These are phyloP conservation scores for Leccinum fallax DNA, from an alignment of 1,284 basidiomycete genomes.

Conservation along the genomic window DNA sequence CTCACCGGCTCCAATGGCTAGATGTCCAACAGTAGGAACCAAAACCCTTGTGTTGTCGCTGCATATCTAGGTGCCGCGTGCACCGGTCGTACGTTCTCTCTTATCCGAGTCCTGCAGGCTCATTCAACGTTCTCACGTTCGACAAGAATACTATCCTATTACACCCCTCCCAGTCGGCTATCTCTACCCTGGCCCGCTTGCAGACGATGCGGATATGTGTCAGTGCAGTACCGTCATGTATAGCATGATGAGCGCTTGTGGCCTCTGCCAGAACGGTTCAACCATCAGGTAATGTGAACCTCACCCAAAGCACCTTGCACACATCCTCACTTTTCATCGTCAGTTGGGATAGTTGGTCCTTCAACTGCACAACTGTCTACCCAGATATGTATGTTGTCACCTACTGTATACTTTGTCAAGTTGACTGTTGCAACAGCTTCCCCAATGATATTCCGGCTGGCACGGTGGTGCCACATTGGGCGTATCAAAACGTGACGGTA, in stretches of 20 bases:
- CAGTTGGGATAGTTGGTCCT: constrained; percentile 34
- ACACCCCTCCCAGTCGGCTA: constrained; percentile 11
- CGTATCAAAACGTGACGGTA: constrained; percentile 35
- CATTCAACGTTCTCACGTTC: constrained; percentile 4
- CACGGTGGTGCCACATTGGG: constrained; percentile 36
- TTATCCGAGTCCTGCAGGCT: not conserved
- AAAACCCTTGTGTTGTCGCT: constrained; percentile 38
- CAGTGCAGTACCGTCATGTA: constrained; percentile 38
- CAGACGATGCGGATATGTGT: constrained; percentile 11
- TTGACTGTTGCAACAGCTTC: constrained; percentile 26
- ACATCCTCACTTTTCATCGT: not conserved
- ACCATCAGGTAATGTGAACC: constrained; percentile 18
- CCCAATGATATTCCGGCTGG: constrained; percentile 23
- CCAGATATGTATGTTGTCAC: constrained; percentile 17
- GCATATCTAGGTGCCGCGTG: constrained; percentile 38
- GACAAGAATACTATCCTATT: constrained; percentile 25
- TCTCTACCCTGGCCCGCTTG: constrained; percentile 28
- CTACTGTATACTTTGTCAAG: not conserved
- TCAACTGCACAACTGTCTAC: constrained; percentile 28
- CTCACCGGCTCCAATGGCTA: constrained; percentile 11
- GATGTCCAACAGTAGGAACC: constrained; percentile 37
- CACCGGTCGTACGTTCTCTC: constrained; percentile 28
- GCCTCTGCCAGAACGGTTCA: constrained; percentile 34
- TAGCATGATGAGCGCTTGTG: constrained; percentile 36
- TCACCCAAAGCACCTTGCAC: not conserved